phyloP scores from a whole-genome alignment of 345 rosid species.

The Linum lewisii region DNA sequence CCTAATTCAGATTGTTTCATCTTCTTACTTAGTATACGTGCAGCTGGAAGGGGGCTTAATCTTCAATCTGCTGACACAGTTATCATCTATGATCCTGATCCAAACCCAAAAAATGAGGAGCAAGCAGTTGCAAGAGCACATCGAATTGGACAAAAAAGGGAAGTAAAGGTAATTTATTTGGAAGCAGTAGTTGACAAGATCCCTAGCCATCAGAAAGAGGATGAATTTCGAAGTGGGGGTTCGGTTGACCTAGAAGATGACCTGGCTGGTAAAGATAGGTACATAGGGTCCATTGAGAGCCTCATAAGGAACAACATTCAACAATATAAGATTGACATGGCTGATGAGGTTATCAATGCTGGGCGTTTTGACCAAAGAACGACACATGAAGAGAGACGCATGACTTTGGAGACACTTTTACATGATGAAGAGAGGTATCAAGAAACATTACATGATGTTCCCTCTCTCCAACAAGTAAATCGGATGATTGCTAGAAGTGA shows the following conservation, averaged over 20 bases:
- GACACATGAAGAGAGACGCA: slow-evolving; percentile 96
- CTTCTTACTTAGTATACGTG: slow-evolving; percentile 95
- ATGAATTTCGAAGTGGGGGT: slow-evolving; percentile 84
- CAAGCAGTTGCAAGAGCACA: slow-evolving; percentile 99
- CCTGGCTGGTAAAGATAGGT: slow-evolving; percentile 95
- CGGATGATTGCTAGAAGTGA: slow-evolving; percentile 97
- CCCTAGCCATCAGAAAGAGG: slow-evolving; percentile 89
- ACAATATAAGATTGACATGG: slow-evolving; percentile 99
- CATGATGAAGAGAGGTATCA: slow-evolving; percentile 99
- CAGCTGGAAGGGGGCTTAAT: slow-evolving; percentile 99
- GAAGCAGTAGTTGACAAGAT: slow-evolving; percentile 96
- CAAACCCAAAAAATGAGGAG: slow-evolving; percentile 99
- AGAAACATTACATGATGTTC: slow-evolving; percentile 98
- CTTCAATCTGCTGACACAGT: slow-evolving; percentile 99
- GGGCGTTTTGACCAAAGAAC: slow-evolving; percentile 99
- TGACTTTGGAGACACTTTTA: slow-evolving; percentile 91
- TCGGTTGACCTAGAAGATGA: slow-evolving; percentile 84
- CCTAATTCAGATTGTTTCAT: slow-evolving; percentile 83
- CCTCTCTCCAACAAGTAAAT: slow-evolving; percentile 88
- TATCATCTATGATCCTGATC: slow-evolving; percentile 98
- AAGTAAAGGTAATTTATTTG: slow-evolving; percentile 96
- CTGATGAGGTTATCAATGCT: slow-evolving; percentile 99
- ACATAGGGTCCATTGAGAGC: slow-evolving; percentile 96
- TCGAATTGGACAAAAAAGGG: slow-evolving; percentile 96
- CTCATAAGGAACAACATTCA: slow-evolving; percentile 98